A percentile compares a stretch with the other conserved stretches of the same genome.
These are phyloP conservation scores for Hygrophoropsis aurantiaca DNA, from an alignment of 768 basidiomycete species.

Conservation along the genomic window DNA sequence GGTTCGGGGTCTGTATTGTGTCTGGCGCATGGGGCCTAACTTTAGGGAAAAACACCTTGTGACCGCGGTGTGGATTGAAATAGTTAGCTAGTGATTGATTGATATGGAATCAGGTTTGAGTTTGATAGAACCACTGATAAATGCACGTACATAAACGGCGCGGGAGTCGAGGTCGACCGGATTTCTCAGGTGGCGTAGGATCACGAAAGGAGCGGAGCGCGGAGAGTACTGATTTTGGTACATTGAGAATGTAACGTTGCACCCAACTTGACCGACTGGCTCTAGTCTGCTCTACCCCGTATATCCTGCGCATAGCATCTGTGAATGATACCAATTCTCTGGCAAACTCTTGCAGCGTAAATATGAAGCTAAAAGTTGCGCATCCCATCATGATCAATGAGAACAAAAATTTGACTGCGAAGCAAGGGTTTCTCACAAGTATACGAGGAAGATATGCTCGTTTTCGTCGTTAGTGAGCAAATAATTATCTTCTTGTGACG, in stretches of 20 bases:
- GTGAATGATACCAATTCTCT: conserved; percentile 78
- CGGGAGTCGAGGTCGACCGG: conserved; percentile 17
- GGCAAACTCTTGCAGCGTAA: conserved; percentile 93
- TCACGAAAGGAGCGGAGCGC: conserved; percentile 16
- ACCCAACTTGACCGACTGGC: conserved; percentile 37
- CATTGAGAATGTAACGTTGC: conserved; percentile 32
- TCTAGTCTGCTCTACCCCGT: conserved; percentile 59
- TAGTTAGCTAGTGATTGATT: conserved; percentile 42
- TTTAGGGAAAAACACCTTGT: conserved; percentile 75
- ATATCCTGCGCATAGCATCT: conserved; percentile 81
- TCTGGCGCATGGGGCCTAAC: conserved; percentile 81
- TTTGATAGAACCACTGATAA: neutral
- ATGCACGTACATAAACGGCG: conserved; percentile 45
- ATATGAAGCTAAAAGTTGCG: conserved; percentile 71
- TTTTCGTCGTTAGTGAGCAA: conserved; percentile 53
- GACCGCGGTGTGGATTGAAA: conserved; percentile 51
- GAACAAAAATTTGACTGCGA: neutral
- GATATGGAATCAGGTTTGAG: conserved; percentile 1
- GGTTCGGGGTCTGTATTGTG: conserved; percentile 77
- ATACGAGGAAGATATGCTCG: conserved; percentile 85
- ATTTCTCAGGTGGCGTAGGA: conserved; percentile 13
- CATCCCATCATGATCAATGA: neutral
- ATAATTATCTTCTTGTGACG: conserved; percentile 29
- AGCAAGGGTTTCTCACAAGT: conserved; percentile 66
- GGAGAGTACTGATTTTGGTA: conserved; percentile 22